Evolutionary conservation across 495 filamentous ascomycete genomes (phyloP), one percentile per base, ranked within the genome.

Genomic region (Trichoderma gamsii): DNA sequence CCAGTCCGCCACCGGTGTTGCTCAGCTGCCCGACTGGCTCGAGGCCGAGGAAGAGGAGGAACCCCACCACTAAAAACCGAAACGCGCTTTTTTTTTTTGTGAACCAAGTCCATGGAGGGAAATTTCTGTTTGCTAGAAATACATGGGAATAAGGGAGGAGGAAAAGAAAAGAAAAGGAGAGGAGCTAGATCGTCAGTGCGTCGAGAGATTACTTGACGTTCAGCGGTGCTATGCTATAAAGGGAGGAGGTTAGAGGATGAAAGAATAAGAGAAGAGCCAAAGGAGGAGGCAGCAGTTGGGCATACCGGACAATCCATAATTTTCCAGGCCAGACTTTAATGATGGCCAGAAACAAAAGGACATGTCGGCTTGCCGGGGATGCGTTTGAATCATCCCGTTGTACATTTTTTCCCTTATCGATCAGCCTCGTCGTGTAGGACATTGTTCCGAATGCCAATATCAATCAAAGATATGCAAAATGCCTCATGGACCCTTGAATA

Each of bases 21-120:
- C 78, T 59, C 71, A 80, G 51, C 79, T 75, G 69, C 79, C 81
- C 74, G 81, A 84, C 74, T 82, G 80, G 80, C 75, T 82, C 29
- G 78, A 79, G 70, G 77, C 81, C 67, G 81, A 83, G 72, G 80
- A 82, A 49, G 81, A 82, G 35, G 77, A 82, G 71, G 73, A 71
- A 66, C 64, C 66, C 52, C 76, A 73, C 65, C 74, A 70, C 67
- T 61, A 61, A 32, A 61, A 69, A 70, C 71, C 23, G 23, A 61
- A 32, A 32, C 23, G 3, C 23, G 4, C 27, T 23, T 25, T 61
- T n/a, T 32, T 32, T 12, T 23, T 25, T 61, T n/a, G 16, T 32
- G 12, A 61, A 29, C 15, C 27, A 32, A 61, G 77, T 82, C 71
- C 80, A 71, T 73, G 44, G 43, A 41, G 51, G 66, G n/a, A 25